Base-by-base conservation (phyloP, 192 early-diverging fungal species). In the Diversispora epigaea region DNA sequence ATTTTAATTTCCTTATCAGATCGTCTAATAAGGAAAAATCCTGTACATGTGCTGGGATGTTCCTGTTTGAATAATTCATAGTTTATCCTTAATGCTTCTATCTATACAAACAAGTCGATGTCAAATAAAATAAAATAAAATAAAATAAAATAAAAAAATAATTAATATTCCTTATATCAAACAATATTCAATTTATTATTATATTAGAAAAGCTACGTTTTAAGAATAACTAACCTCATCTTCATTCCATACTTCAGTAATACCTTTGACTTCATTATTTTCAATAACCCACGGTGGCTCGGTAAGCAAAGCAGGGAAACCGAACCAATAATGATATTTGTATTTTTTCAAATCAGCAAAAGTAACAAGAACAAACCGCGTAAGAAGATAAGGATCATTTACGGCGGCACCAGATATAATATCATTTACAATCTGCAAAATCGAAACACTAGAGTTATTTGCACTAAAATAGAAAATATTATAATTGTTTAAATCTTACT, bases 281-380 rank as follows among this genome's bases (percentile, higher is more conserved):
- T 84, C 77, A 49, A 57, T 80, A 4, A 87, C 54, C 73, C 80
- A 88, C 8, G 94, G 86, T 11, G 84, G 86, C 14, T 91, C 82
- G 0, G 92, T 86, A 32, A 91, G 79, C 14, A 98, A 78, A 0
- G 94, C 95, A 1, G 97, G 97, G 78, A 97, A 97, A 6, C 89
- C 92, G 74, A 95, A 95, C 95, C 95, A 96, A 79, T 95, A 96
- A 78, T 91, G 93, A 78, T 94, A 99, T 76, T 87, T 91, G 86
- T 94, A 97, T 79, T 94, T 94, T 78, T 99, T 99, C 69, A 99
- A 77, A 80, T 99, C 96, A 1, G 96, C 94, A 84, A 95, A 98
- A n/a, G 96, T 91, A 15, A 98, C 60, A 40, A 96, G 77, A 12
- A 91, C 67, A 77, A 98, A 97, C 14, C 80, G 84, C 63, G 85